Evolutionary conservation across 2,329 filamentous ascomycete genomes (phyloP), one percentile per base, ranked within the genome.

Genomic region (Sarocladium kiliense): DNA sequence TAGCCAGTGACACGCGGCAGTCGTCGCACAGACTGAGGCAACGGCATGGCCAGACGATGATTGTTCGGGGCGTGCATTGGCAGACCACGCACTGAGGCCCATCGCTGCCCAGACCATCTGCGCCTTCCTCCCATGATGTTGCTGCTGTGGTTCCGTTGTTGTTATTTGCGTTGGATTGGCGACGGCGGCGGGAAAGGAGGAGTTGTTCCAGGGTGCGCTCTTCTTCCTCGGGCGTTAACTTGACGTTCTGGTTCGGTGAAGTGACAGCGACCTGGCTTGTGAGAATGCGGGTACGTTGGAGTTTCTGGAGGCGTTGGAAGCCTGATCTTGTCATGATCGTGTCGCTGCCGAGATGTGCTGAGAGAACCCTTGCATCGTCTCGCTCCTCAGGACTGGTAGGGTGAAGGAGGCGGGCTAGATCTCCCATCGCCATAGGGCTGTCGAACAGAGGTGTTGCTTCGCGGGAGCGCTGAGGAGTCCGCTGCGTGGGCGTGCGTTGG

Each of bases 31-130:
- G 79, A 62, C 90, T 93, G 56, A 99, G 78, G 67, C 94, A 99
- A 2, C 94, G 88, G 68, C 94, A 99, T 0, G 94, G 94, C 94
- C 94, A 97, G 2, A 96, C 87, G 55, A 99, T 88, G 58, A 97
- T 88, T 7, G 89, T 95, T 18, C 94, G 80, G 2, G 91, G 85
- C n/a, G 82, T 81, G 55, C 85, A 85, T 68, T 97, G 93, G 67
- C 94, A 99, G 3, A 99, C 90, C 1, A 97, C 94, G 65, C 94
- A 99, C 61, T 89, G 88, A 2, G 91, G 91, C 0, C 90, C 83
- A 27, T 85, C 82, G 2, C 68, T 71, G 1, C 88, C 89, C 65
- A 92, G 81, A 1, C 87, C 88, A 4, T 83, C 83, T 1, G 85
- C 87, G n/a, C 88, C 88, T 1, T 80, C 78, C 42, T 85, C 80